Evolutionary conservation across 73 alveolate genomes (phyloP), one percentile per base, ranked within the genome.

Genomic region (Paramecium primaurelia): DNA sequence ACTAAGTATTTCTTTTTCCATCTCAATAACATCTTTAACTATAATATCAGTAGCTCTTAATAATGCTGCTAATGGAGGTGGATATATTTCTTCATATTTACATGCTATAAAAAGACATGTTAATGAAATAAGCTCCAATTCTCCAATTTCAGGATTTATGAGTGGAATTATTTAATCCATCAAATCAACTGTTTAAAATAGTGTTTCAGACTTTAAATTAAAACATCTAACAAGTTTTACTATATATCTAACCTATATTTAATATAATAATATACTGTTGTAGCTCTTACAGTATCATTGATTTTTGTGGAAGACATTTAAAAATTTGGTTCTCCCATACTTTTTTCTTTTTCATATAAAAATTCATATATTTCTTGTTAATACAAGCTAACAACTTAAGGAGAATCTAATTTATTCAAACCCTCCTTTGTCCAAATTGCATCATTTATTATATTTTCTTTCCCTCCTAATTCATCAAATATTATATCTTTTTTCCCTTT

Each of bases 21-120:
- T 73, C 32, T 73, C 40, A 37, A 73, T 73, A 36, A 73, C 87
- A 32, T 73, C 87, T 10, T 38, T 22, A 10, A n/a, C 32, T 18
- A 37, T n/a, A 6, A 73, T 44, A 32, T 38, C 59, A 0, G 60
- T 36, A 6, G 37, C 32, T 18, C 47, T 73, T 36, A 73, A 11
- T 73, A 87, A 37, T 20, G 45, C 88, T 38, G 54, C 40, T 26
- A 87, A 64, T 26, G 93, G 93, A 60, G 93, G 93, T 20, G 93
- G 93, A 42, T 87, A 87, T 8, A 87, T 87, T 87, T 87, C 93
- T 54, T 87, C 60, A 77, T 87, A 87, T 87, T 87, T 87, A 14
- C 59, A 58, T 11, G 93, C 93, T 0, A 87, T 60, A 14, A 87
- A 87, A 20, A 87, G 30, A 60, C 93, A 87, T 25, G 93, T 87